Evolutionary conservation across 2,329 filamentous ascomycete genomes (phyloP).

Genomic region (Aspergillus pseudonomiae): DNA sequence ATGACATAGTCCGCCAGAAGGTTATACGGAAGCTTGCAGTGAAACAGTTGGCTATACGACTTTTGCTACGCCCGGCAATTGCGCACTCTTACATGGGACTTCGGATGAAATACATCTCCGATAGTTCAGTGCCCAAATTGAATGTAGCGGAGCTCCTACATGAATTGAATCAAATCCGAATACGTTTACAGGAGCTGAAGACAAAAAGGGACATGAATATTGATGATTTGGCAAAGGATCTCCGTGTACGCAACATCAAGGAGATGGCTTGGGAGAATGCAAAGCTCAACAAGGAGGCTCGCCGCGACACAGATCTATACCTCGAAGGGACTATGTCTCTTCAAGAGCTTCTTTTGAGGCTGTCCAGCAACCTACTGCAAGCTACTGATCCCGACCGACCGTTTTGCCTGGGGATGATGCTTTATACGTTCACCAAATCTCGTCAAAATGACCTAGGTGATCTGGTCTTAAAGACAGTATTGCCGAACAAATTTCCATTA

Average conservation of each 20-base stretch:
- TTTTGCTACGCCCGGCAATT: slow-evolving; percentile 43
- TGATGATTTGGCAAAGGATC: slow-evolving; percentile 36
- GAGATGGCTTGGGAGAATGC: slow-evolving; percentile 21
- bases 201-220: slow-evolving; percentile 26
- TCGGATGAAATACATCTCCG: slow-evolving; percentile 34
- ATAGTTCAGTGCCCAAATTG: slow-evolving; percentile 32
- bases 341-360: slow-evolving; percentile 38
- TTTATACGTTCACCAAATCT: slow-evolving; percentile 41
- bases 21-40: slow-evolving; percentile 44
- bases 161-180: slow-evolving; percentile 37
- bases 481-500: slow-evolving; percentile 42
- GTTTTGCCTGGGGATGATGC: slow-evolving; percentile 35
- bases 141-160: slow-evolving; percentile 35
- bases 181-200: slow-evolving; percentile 36
- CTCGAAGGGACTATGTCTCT: slow-evolving; percentile 34
- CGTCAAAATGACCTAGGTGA: slow-evolving; percentile 45
- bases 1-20: slow-evolving; percentile 36
- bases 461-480: slow-evolving; percentile 40
- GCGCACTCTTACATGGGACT: slow-evolving; percentile 43
- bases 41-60: slow-evolving; percentile 42
- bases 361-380: slow-evolving; percentile 39
- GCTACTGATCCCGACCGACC: slow-evolving; percentile 42
- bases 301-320: slow-evolving; percentile 34
- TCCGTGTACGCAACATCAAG: slow-evolving; percentile 24
- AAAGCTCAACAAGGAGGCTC: slow-evolving; percentile 33